Evolutionary conservation across 1,139 yeast genomes (phyloP).

Genomic region (Blastobotrys capitulatus): DNA sequence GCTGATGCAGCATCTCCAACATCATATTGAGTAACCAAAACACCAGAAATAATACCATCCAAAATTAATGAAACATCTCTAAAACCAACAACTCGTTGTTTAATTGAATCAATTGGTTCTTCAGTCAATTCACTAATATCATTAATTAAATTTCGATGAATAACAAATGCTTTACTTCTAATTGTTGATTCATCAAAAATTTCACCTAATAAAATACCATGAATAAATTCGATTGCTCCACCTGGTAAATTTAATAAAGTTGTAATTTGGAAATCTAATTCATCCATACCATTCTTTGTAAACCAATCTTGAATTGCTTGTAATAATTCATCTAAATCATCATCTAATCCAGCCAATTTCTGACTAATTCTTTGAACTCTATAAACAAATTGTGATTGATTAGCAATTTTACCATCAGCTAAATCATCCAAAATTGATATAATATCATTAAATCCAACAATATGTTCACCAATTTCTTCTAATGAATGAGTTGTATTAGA

Average conservation of each 20-base stretch:
- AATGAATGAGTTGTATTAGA: background rate
- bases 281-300: background rate
- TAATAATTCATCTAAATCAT: background rate
- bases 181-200: background rate
- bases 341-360: background rate
- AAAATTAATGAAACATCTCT: background rate
- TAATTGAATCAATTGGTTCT: constrained; percentile 4
- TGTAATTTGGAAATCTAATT: background rate
- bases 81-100: background rate
- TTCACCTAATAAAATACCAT: background rate
- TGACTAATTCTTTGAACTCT: background rate
- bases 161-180: background rate
- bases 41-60: constrained; percentile 1
- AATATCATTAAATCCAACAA: background rate
- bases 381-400: background rate
- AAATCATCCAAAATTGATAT: background rate
- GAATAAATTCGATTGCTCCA: constrained; percentile 1
- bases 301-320: background rate
- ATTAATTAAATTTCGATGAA: constrained; percentile 1
- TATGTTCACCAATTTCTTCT: background rate
- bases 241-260: background rate
- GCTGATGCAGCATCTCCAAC: background rate
- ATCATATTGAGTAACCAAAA: background rate
- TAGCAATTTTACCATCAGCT: background rate
- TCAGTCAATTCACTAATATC: background rate